Base-by-base conservation (phyloP, 2,329 filamentous ascomycete genomes). In the Penicillium sp. region DNA sequence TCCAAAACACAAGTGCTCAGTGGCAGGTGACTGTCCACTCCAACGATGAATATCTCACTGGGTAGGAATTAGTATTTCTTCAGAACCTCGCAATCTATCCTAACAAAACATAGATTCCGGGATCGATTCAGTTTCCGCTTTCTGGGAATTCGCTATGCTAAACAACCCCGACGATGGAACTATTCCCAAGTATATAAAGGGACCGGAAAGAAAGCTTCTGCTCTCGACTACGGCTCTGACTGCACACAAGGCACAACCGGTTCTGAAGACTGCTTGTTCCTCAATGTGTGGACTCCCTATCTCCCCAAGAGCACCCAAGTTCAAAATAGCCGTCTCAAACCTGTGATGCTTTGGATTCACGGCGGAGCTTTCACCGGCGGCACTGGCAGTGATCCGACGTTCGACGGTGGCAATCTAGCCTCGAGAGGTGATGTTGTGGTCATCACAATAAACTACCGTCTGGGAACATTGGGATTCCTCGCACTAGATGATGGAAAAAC, bases 391-490 rank as follows among this genome's bases (percentile, higher is more conserved):
- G 69, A 72, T 48, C 61, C 70, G 10, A 69, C 68, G 1, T 66
- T 67, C 10, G 84, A 87, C 59, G 81, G 82, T 21, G 81, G 81
- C 3, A 83, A 84, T 60, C 72, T 86, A 3, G 84, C 81, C 0
- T 84, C 82, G 3, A 78, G 83, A 48, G 83, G 83, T 23, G 84
- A 86, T 59, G 77, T 86, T 19, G 81, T 87, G 0, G 77, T 84
- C 3, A 84, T 87, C 5, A 71, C 72, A 8, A 82, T 86, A 72
- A 86, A 87, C 71, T 87, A 87, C 68, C 81, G 85, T 9, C 71
- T 86, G 4, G 78, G 76, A 0, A 84, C 82, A 0, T 74, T 87
- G 0, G 84, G 84, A 0, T 87, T 85, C 63, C 71, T 87, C 0
- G 84, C 84, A 29, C 74, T 85, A 8, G 76, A 80, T 5, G 79